Conservation (phyloP, 208 protist species). For the Trypanosoma conorhini region DNA sequence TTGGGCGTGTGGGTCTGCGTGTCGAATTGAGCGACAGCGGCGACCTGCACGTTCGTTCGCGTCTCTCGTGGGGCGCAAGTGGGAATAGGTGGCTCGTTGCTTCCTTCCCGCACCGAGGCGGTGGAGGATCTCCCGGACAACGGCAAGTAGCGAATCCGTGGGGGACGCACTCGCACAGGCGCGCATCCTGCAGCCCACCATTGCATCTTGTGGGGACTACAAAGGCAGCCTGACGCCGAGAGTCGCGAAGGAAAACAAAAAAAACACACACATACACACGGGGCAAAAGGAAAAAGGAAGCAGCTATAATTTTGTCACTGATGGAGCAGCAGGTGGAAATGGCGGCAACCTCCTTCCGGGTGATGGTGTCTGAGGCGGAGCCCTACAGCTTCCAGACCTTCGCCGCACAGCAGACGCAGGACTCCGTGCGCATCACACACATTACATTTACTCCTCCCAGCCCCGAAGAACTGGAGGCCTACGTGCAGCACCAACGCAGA, state of each 20-base stretch:
- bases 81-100: neutral
- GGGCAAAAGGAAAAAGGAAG: neutral
- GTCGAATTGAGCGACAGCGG: neutral
- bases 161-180: neutral
- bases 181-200: neutral
- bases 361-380: conserved; percentile 53
- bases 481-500: conserved; percentile 27
- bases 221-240: neutral
- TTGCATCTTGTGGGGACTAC: neutral
- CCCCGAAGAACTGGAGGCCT: conserved; percentile 38
- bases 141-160: neutral
- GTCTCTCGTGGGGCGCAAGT: neutral
- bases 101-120: neutral
- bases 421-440: conserved; percentile 68
- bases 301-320: neutral
- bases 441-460: conserved; percentile 74
- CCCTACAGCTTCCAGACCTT: conserved; percentile 59
- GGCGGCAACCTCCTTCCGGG: conserved; percentile 61
- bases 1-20: neutral
- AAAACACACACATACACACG: neutral
- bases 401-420: conserved; percentile 51
- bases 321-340: conserved; percentile 41
- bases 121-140: neutral
- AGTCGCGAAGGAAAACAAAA: neutral
- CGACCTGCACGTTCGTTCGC: neutral